Conservation (phyloP, 306 rosid species). For the Cicer chorassanicum region DNA sequence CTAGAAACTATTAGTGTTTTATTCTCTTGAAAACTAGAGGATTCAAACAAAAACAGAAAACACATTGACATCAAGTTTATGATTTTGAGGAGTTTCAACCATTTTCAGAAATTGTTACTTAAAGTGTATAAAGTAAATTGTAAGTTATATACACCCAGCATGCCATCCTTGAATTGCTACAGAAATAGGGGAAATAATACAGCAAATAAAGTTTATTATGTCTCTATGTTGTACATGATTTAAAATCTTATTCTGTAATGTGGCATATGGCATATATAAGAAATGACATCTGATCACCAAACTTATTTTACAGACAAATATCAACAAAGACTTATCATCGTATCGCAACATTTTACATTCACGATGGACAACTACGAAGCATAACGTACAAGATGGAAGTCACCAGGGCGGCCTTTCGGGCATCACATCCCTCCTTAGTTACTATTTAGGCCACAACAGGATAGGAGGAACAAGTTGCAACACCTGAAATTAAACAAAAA, state of each 20-base stretch:
- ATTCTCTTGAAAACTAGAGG: too few species aligned
- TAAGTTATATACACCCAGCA: neutral
- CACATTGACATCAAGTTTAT: too few species aligned
- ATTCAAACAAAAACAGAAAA: too few species aligned
- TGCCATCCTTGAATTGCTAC: slow-evolving; percentile 14
- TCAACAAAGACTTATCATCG: slow-evolving; percentile 37
- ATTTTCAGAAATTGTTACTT: neutral
- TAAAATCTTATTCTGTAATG: slow-evolving; percentile 31
- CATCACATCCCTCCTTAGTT: slow-evolving; percentile 21
- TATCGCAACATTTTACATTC: slow-evolving; percentile 34
- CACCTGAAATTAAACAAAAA: slow-evolving; percentile 60
- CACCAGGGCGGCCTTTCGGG: slow-evolving; percentile 27
- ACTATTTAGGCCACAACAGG: slow-evolving; percentile 66
- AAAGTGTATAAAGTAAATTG: neutral
- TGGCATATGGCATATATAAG: slow-evolving; percentile 13
- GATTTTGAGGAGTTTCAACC: neutral
- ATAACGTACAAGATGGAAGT: slow-evolving; percentile 35
- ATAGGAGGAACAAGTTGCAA: slow-evolving; percentile 94
- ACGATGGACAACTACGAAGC: slow-evolving; percentile 28
- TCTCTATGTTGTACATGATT: slow-evolving; percentile 34
- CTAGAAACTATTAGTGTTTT: too few species aligned
- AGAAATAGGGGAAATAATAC: neutral
- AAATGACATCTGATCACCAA: neutral
- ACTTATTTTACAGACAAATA: slow-evolving; percentile 45
- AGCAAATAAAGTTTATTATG: slow-evolving; percentile 16